Evolutionary conservation across 2,329 filamentous ascomycete genomes (phyloP), one percentile per base, ranked within the genome.

Genomic region (Talaromyces sp.): DNA sequence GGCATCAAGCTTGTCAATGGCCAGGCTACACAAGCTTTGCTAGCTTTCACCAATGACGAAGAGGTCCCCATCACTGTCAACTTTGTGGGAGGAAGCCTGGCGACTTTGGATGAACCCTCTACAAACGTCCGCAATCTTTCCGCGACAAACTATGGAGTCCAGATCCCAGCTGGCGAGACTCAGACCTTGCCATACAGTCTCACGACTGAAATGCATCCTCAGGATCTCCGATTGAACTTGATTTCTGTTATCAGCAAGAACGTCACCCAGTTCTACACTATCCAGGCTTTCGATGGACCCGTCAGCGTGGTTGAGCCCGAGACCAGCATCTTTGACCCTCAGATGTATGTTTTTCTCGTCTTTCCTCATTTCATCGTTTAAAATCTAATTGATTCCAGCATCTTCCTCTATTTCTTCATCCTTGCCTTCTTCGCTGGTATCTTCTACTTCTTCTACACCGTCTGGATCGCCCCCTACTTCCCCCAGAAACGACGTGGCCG

Each of bases 401-500:
- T 98, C 82, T 99, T 99, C 88, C 88, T 99, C 68, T 98, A 98
- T 84, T 85, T 97, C 76, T 89, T 98, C 84, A 90, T 99, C 72
- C 84, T 89, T 62, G 89, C 85, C 68, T 86, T 85, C 68, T 96
- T 96, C 77, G 87, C 81, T 69, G 93, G 90, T 68, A 92, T 89
- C 62, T 87, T 90, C 77, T 97, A 94, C 87, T 97, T 97, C 80
- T 92, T 97, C 82, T 99, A 99, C 87, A 95, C 90, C 84, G 96
- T 94, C 74, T 98, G 94, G 93, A 90, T 99, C 80, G 91, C 93
- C 73, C 89, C 93, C 14, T 90, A 99, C 76, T 97, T 98, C 85
- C 94, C 95, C 58, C 92, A 97, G 84, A 89, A 88, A 79, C 83
- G 82, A 73, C 82, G 84, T 65, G 84, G 83, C 71, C 86, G 86